phyloP scores from a whole-genome alignment of 2,329 filamentous ascomycete species.

The Scedosporium boydii region DNA sequence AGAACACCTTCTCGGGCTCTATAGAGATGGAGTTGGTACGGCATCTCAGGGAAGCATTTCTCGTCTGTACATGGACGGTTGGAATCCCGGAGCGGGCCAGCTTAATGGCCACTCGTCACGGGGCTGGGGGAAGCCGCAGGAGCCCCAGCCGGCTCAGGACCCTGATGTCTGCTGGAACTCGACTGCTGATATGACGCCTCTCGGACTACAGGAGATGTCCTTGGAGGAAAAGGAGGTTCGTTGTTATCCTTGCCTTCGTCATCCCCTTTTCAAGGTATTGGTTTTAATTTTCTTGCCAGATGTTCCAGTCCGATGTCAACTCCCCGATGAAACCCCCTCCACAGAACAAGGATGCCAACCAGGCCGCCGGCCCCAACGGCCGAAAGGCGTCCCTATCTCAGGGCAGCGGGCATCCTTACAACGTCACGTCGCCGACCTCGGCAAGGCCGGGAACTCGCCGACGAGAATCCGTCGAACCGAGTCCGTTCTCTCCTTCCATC shows the following conservation, averaged over 20 bases:
- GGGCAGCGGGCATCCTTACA: slow-evolving; percentile 53
- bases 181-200: slow-evolving; percentile 57
- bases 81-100: slow-evolving; percentile 58
- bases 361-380: slow-evolving; percentile 49
- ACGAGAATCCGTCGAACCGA: slow-evolving; percentile 70
- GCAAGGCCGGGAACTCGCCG: slow-evolving; percentile 68
- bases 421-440: slow-evolving; percentile 62
- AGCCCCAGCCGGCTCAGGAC: slow-evolving; percentile 64
- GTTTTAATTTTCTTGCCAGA: background rate
- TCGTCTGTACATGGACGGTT: slow-evolving; percentile 62
- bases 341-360: slow-evolving; percentile 57
- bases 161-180: slow-evolving; percentile 91
- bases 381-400: slow-evolving; percentile 81
- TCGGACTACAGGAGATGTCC: slow-evolving; percentile 64
- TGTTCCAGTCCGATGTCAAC: slow-evolving; percentile 61
- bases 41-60: slow-evolving; percentile 35
- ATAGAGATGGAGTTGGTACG: slow-evolving; percentile 26
- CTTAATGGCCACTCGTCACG: slow-evolving; percentile 53
- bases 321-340: slow-evolving; percentile 81
- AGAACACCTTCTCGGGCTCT: slow-evolving; percentile 70
- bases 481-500: slow-evolving; percentile 43
- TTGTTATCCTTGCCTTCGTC: slow-evolving; percentile 7
- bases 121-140: slow-evolving; percentile 69
- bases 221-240: slow-evolving; percentile 50
- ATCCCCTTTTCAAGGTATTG: slow-evolving; percentile 17